A percentile compares a stretch with the other conserved stretches of the same genome.
These are phyloP conservation scores for Trichoderma pleuroti DNA, from an alignment of 2,329 filamentous ascomycete genomes.

Conservation along the genomic window DNA sequence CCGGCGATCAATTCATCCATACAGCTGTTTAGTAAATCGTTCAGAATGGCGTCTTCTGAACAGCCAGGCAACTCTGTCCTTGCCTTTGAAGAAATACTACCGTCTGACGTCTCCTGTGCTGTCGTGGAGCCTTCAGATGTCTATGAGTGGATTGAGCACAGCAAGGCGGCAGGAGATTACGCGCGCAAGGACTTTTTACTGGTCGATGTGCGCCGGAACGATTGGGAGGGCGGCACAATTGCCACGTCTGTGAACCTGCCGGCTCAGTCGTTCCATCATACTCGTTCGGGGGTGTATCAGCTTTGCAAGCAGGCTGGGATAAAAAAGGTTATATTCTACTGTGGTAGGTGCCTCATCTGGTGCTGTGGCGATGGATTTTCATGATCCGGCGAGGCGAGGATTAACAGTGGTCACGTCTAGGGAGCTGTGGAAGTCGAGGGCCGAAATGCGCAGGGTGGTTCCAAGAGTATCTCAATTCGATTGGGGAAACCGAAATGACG, in stretches of 20 bases:
- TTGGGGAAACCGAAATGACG: constrained; percentile 42
- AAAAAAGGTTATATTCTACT: constrained; percentile 52
- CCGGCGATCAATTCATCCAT: neutral
- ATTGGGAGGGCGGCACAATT: constrained; percentile 59
- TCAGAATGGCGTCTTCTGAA: neutral
- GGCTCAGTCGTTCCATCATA: constrained; percentile 52
- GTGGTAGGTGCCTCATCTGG: constrained; percentile 37
- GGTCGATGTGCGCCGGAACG: constrained; percentile 52
- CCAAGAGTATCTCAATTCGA: constrained; percentile 51
- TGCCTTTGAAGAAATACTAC: constrained; percentile 29
- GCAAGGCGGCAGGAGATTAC: constrained; percentile 28
- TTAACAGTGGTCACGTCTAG: constrained; percentile 29
- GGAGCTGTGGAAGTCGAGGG: constrained; percentile 49
- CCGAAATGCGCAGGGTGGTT: constrained; percentile 54
- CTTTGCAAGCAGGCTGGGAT: constrained; percentile 49
- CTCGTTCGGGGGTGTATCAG: constrained; percentile 45
- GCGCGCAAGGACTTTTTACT: constrained; percentile 40
- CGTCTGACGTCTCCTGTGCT: constrained; percentile 38
- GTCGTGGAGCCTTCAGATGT: constrained; percentile 41
- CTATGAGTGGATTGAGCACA: constrained; percentile 36
- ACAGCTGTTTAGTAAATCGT: accelerated
- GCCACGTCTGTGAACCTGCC: constrained; percentile 55
- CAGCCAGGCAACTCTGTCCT: constrained; percentile 2
- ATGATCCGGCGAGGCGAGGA: neutral
- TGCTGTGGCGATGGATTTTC: neutral